Evolutionary conservation across 2,329 filamentous ascomycete genomes (phyloP), one percentile per base, ranked within the genome.

Genomic region (Elsinoe australis): DNA sequence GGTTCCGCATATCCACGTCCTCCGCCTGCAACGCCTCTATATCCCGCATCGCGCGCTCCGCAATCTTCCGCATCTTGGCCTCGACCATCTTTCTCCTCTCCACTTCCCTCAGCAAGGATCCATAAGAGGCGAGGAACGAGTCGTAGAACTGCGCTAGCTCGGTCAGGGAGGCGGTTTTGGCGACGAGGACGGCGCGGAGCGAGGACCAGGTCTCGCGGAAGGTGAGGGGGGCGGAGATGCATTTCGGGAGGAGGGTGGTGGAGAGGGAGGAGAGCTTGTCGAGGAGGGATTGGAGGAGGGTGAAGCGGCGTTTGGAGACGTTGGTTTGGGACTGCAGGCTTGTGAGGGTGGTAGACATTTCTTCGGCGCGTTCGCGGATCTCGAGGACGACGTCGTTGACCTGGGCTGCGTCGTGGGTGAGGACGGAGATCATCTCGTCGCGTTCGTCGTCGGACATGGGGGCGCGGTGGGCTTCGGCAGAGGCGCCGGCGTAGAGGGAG

Each of bases 71-170:
- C 46, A 94, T 83, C 53, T 84, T 81, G 24, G 83, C 79, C 58
- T 92, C 85, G 28, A 86, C 79, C 10, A 75, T 71, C 51, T 79
- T 79, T 7, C 92, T 76, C 18, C 92, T 75, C 46, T 84, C 83
- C 4, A 88, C 83, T 64, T 98, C 92, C 1, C 94, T 74, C 18
- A 95, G 75, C 9, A 98, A 71, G 15, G 83, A 81, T 56, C 87
- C 84, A 60, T 98, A 96, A 0, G 88, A 87, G 46, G 80, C 76
- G 15, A 85, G 74, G 59, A 96, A 98, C 14, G 83, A 82, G 52
- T 90, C 84, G 64, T 95, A 96, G 58, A 95, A 87, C n/a, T 78
- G 72, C 8, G 80, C 75, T 58, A 95, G 77, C 17, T 79, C 78
- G 45, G 83, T 80, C 65, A 96, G 83, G 59, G 94, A 87, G 7